Evolutionary conservation across 306 rosid genomes (phyloP).

Genomic region (Medicago lupulina): DNA sequence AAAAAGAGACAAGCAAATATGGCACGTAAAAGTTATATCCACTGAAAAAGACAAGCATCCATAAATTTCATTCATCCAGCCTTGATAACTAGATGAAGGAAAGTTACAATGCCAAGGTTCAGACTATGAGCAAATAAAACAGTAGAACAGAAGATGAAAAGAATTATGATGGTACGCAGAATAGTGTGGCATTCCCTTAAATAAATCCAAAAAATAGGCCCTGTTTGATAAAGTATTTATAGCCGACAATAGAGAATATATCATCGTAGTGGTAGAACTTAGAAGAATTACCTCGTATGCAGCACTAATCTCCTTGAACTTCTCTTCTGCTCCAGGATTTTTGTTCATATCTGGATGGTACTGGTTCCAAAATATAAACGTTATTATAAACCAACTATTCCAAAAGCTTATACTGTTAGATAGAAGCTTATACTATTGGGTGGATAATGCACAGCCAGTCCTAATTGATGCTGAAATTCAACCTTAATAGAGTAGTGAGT

Average conservation of each 20-base stretch:
- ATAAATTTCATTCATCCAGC: slow-evolving; percentile 20
- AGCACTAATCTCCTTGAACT: slow-evolving; percentile 93
- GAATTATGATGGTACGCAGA: neutral
- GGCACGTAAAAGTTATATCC: slow-evolving; percentile 20
- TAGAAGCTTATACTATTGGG: neutral
- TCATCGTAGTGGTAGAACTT: neutral
- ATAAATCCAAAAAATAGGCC: slow-evolving; percentile 1
- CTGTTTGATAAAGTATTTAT: slow-evolving; percentile 2
- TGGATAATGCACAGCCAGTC: neutral
- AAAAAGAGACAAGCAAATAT: slow-evolving; percentile 41
- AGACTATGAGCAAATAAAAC: slow-evolving; percentile 20
- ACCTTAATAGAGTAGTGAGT: neutral
- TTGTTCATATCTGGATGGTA: slow-evolving; percentile 93
- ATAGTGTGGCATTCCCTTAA: neutral
- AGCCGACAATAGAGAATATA: slow-evolving; percentile 1
- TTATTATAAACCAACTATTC: slow-evolving; percentile 19
- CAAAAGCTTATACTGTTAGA: neutral
- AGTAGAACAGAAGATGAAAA: slow-evolving; percentile 27
- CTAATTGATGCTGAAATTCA: neutral
- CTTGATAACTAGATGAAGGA: slow-evolving; percentile 20
- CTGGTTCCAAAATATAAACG: slow-evolving; percentile 49
- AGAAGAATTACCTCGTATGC: slow-evolving; percentile 85
- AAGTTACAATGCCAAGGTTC: slow-evolving; percentile 29
- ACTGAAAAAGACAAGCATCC: slow-evolving; percentile 32
- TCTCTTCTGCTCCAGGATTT: slow-evolving; percentile 86